These are phyloP conservation scores for Trapa bicornis DNA, from an alignment of 345 rosid genomes.

Conservation along the genomic window DNA sequence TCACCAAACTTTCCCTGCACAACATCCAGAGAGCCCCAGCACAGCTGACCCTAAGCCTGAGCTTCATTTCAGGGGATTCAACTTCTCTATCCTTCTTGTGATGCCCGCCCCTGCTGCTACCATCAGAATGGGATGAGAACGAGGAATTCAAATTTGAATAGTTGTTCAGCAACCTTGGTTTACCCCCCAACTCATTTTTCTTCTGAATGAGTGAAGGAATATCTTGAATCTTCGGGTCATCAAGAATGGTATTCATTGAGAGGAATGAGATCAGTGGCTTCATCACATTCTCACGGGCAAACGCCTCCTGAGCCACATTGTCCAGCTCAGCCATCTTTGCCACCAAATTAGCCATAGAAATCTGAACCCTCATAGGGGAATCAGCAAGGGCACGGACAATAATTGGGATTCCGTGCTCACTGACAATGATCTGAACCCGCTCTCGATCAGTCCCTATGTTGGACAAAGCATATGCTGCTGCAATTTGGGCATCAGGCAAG, in stretches of 20 bases:
- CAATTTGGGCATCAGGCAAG: constrained; percentile 38
- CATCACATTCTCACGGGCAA: constrained; percentile 33
- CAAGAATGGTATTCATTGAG: constrained; percentile 25
- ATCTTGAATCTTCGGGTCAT: constrained; percentile 13
- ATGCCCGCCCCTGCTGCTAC: constrained; percentile 28
- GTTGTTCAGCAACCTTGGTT: constrained; percentile 6
- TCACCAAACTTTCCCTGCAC: constrained; percentile 23
- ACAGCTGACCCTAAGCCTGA: constrained; percentile 30
- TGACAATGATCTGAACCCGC: constrained; percentile 26
- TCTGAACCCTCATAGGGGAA: constrained; percentile 37
- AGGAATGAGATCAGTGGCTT: constrained; percentile 35
- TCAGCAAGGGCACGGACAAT: constrained; percentile 40
- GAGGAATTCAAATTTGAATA: constrained; percentile 9
- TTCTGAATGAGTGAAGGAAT: constrained; percentile 42
- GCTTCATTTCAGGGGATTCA: constrained; percentile 28
- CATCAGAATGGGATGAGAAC: constrained; percentile 19
- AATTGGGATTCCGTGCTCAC: constrained; percentile 23
- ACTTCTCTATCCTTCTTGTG: constrained; percentile 34
- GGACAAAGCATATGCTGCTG: constrained; percentile 31
- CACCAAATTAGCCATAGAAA: constrained; percentile 36
- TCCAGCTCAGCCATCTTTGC: constrained; percentile 37
- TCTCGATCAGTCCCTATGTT: constrained; percentile 23
- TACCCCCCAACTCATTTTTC: constrained; percentile 31
- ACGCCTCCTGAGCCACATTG: constrained; percentile 28
- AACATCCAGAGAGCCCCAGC: constrained; percentile 42